Base-by-base conservation (phyloP, 2,329 filamentous ascomycete genomes). In the Phoma sp. region DNA sequence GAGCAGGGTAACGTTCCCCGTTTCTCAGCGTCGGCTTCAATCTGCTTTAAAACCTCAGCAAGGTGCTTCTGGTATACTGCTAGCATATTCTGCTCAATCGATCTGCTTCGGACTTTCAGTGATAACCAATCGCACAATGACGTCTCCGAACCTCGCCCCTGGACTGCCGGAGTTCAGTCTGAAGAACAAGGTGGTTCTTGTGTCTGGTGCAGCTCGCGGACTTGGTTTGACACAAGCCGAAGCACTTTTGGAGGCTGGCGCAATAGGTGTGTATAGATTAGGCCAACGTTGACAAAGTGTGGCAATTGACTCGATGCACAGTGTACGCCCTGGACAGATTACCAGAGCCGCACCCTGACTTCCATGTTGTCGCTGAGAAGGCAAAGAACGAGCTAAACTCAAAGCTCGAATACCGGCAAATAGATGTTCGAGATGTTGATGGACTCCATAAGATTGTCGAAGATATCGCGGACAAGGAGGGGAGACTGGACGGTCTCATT, bases 401-500 rank as follows among this genome's bases (percentile, higher is more conserved):
- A 1, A 84, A 82, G 43, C 76, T 95, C 38, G 82, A 86, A 48
- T 96, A 96, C 79, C 87, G 88, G 69, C 86, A 88, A 62, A 85
- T 93, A 56, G 92, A 96, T 70, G 91, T 96, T 17, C 85, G 90
- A 27, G 86, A 95, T 69, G 86, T 88, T 21, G 78, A 81, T 4
- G 76, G 81, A 35, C 81, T 96, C 40, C 88, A 93, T 72, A 80
- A 78, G 37, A 82, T 90, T 47, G 81, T 96, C 43, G 80, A 83
- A 61, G 80, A 78, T 10, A 95, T 96, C 61, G 90, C 86, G 15
- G 80, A 86, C 45, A 77, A 84, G 55, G 85, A 92, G 61, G 88
- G 88, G 6, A 85, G 89, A 15, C 77, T 96, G 58, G 91, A 96
- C 70, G 92, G 92, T 0, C 78, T 96, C 51, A 85, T 96, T 43